Percentiles rank a stretch among this genome's conserved stretches.
Evolutionary conservation across 306 rosid species (phyloP).

Genomic region (Betula pendula): DNA sequence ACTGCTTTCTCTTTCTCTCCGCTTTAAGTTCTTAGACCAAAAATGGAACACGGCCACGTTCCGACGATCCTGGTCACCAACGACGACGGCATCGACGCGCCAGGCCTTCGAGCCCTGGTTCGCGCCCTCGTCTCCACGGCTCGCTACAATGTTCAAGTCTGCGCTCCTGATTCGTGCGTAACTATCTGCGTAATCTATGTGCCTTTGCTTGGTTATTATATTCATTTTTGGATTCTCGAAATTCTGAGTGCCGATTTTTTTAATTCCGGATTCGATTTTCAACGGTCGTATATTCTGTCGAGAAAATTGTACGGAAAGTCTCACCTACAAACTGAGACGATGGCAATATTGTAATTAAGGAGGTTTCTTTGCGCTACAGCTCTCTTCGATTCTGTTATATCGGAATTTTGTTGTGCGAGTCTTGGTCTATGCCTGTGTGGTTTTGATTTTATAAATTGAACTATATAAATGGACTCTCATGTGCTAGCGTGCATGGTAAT

Average conservation of each 20-base stretch:
- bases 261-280: slow-evolving; percentile 1
- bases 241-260: neutral
- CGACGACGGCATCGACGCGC: slow-evolving; percentile 95
- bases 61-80: slow-evolving; percentile 77
- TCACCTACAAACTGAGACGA: neutral
- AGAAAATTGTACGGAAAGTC: neutral
- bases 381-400: neutral
- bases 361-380: neutral
- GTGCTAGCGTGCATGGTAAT: neutral
- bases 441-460: neutral
- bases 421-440: neutral
- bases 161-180: slow-evolving; percentile 87
- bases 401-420: neutral
- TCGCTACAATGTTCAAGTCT: slow-evolving; percentile 64
- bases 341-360: neutral
- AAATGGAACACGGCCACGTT: slow-evolving; percentile 45
- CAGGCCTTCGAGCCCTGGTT: slow-evolving; percentile 83
- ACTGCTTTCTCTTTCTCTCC: neutral
- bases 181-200: neutral
- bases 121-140: slow-evolving; percentile 59
- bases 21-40: neutral
- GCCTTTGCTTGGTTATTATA: neutral
- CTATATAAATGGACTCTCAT: neutral
- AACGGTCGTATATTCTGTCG: neutral
- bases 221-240: neutral